Percentiles rank a stretch among this genome's conserved stretches.
phyloP scores from a whole-genome alignment of 176 grass and related monocot genomes.

The Eragrostis nindensis region DNA sequence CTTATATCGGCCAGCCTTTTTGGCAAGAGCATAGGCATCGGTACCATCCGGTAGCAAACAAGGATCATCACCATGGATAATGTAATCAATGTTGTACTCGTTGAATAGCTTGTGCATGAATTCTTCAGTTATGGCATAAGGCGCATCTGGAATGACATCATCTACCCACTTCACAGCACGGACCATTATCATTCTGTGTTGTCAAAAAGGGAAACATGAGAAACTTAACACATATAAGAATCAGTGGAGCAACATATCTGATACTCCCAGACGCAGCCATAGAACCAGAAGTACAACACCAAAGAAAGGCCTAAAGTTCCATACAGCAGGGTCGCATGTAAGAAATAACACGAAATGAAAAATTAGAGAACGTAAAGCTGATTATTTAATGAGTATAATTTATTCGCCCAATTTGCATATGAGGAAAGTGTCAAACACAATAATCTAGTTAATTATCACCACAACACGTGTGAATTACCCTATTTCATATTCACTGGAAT shows the following conservation, averaged over 20 bases:
- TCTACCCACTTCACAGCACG: constrained; percentile 90
- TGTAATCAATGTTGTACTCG: constrained; percentile 96
- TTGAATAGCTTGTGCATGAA: constrained; percentile 91
- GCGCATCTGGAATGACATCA: constrained; percentile 86
- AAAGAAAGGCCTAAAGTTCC: neutral
- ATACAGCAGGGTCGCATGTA: too few relatives aligned
- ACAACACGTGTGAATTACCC: neutral
- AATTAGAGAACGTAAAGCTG: neutral
- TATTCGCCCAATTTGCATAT: neutral
- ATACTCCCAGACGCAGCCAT: neutral
- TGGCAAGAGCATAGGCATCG: constrained; percentile 90
- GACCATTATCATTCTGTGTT: constrained; percentile 85
- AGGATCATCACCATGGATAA: constrained; percentile 97
- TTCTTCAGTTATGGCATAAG: constrained; percentile 93
- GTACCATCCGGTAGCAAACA: constrained; percentile 91
- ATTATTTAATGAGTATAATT: neutral
- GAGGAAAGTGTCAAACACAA: neutral
- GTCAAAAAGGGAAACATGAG: constrained; percentile 1
- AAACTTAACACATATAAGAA: neutral
- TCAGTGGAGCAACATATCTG: neutral
- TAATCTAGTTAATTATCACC: neutral
- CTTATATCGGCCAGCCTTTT: constrained; percentile 94
- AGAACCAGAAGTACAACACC: neutral
- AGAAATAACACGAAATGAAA: neutral
- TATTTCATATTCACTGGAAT: too few relatives aligned